Evolutionary conservation across 139 green algal species (phyloP).

Genomic region (Picochlorum sp.): DNA sequence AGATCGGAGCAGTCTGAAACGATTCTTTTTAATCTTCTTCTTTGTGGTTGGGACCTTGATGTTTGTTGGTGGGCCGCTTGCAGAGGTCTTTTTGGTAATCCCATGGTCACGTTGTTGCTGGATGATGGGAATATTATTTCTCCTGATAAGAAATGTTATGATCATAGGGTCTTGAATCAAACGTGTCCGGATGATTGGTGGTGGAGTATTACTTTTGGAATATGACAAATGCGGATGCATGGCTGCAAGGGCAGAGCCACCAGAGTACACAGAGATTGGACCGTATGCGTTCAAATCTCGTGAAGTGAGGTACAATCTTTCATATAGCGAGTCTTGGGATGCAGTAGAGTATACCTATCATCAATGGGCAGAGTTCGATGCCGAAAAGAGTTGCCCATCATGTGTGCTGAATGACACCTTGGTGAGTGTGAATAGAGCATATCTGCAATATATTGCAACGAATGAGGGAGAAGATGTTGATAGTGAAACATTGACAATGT

Average conservation of each 20-base stretch:
- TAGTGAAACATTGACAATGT: constrained; percentile 1
- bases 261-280: constrained; percentile 24
- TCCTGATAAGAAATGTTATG: constrained; percentile 20
- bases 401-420: constrained; percentile 23
- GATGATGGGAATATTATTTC: constrained; percentile 18
- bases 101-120: constrained; percentile 16
- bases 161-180: constrained; percentile 10
- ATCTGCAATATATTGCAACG: constrained; percentile 10
- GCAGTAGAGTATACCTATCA: constrained; percentile 21
- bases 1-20: not conserved
- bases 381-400: constrained; percentile 4
- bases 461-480: not conserved
- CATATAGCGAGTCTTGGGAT: constrained; percentile 19
- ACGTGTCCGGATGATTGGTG: constrained; percentile 6
- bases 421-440: constrained; percentile 22
- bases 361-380: constrained; percentile 14
- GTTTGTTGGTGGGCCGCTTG: constrained; percentile 22
- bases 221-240: constrained; percentile 32
- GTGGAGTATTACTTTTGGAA: constrained; percentile 40
- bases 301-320: constrained; percentile 27
- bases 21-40: constrained; percentile 9
- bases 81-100: constrained; percentile 26
- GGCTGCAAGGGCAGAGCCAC: constrained; percentile 16
- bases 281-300: constrained; percentile 23
- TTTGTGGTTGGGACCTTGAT: constrained; percentile 1